phyloP scores from a whole-genome alignment of 2,329 filamentous ascomycete genomes.

The Hypoxylon sp. region DNA sequence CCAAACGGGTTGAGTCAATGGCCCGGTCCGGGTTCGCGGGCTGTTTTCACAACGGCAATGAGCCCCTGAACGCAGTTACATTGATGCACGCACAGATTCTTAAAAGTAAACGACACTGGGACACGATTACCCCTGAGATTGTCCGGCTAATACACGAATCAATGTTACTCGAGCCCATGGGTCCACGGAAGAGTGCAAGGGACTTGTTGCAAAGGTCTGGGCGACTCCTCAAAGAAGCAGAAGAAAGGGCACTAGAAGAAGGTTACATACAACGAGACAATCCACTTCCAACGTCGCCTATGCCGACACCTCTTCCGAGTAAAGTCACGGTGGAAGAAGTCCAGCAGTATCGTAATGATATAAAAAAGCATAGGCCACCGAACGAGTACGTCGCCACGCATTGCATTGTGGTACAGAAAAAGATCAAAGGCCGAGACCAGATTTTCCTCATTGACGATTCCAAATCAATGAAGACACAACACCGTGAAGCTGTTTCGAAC shows the following conservation, averaged over 20 bases:
- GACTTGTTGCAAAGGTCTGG: slow-evolving; percentile 5
- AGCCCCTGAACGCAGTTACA: slow-evolving; percentile 12
- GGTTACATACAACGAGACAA: neutral
- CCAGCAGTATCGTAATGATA: slow-evolving; percentile 11
- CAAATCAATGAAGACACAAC: slow-evolving; percentile 17
- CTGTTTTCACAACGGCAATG: slow-evolving; percentile 21
- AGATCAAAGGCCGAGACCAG: slow-evolving; percentile 23
- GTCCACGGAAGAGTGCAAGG: slow-evolving; percentile 13
- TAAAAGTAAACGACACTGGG: slow-evolving; percentile 12
- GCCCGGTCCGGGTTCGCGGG: neutral
- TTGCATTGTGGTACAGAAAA: neutral
- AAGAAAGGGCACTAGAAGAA: neutral
- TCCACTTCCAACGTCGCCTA: neutral
- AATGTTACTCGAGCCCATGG: slow-evolving; percentile 16
- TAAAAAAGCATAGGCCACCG: slow-evolving; percentile 9
- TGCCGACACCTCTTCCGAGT: neutral
- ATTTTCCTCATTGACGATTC: slow-evolving; percentile 25
- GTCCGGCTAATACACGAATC: slow-evolving; percentile 2
- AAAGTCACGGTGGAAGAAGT: slow-evolving; percentile 21
- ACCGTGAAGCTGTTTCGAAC: slow-evolving; percentile 17
- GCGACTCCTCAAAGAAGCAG: slow-evolving; percentile 8
- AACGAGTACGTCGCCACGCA: slow-evolving; percentile 10
- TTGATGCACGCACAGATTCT: slow-evolving; percentile 18
- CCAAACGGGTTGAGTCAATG: neutral
- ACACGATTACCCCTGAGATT: slow-evolving; percentile 15